Evolutionary conservation across 805 yeast genomes (phyloP), one percentile per base, ranked within the genome.

Genomic region (Candida ficus): DNA sequence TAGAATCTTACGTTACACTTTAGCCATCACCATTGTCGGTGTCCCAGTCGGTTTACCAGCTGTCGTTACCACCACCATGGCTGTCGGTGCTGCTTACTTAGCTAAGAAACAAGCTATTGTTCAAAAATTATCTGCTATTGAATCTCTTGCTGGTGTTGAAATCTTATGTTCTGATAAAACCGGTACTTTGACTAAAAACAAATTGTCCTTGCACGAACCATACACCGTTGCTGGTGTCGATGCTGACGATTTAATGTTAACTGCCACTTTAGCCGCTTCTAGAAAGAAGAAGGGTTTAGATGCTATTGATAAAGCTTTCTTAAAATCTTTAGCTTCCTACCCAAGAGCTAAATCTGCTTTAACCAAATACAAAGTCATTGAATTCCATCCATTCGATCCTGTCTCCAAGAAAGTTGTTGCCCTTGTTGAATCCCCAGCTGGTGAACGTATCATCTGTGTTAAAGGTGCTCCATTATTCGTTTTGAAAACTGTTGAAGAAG

Each of bases 11-110:
- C 79, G 95, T 75, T 85, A 80, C 83, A 83, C 95, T 58, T 74
- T 89, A 65, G 96, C 95, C 57, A 88, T 89, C 68, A 89, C 96
- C 74, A 87, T 89, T 71, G 83, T 89, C 59, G 96, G 96, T 83
- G 96, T 89, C 58, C 96, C 96, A 67, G 96, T 89, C 56, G 96
- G 96, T 84, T 80, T 89, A 67, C 96, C 96, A 68, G 96, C 95
- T 67, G 96, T 89, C 63, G 96, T 88, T 56, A 89, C 96, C 76
- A 89, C 96, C 61, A 89, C 96, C 67, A 88, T 89, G 96, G 97
- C 97, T 69, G 97, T 90, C 71, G 97, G 97, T 81, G 97, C 96
- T 68, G 96, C 96, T 64, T 87, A 89, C 83, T 76, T 89, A 64
- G 96, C 96, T 61, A 86, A 88, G 80, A 89, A 88, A 73, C 87